Evolutionary conservation across 129 eudicot genomes (phyloP).

Genomic region (Flaveria robusta): DNA sequence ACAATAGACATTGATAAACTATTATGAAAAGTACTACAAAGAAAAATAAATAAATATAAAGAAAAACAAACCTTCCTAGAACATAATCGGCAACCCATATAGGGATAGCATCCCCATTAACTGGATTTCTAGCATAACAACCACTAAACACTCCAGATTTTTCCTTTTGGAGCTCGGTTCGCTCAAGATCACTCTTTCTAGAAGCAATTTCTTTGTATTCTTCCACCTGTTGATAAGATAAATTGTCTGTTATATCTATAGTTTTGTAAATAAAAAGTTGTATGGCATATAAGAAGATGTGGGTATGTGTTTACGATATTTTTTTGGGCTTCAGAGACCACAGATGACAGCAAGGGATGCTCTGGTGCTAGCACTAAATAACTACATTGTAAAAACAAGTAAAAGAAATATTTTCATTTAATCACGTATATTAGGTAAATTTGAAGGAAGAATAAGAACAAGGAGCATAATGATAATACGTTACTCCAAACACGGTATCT

Average conservation of each 20-base stretch:
- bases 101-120: constrained; percentile 76
- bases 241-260: background rate
- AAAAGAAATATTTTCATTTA: constrained; percentile 20
- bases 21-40: background rate
- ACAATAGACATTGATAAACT: constrained; percentile 31
- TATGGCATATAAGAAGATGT: constrained; percentile 1
- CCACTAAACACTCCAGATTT: constrained; percentile 95
- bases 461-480: constrained; percentile 55
- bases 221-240: constrained; percentile 59
- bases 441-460: constrained; percentile 12
- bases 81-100: constrained; percentile 98
- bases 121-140: constrained; percentile 87
- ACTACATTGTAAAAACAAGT: constrained; percentile 46
- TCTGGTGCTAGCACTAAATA: constrained; percentile 97
- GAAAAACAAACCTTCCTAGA: constrained; percentile 71
- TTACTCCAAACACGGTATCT: constrained; percentile 94
- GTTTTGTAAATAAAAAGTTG: background rate
- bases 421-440: background rate
- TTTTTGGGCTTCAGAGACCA: constrained; percentile 64
- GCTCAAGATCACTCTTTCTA: constrained; percentile 91
- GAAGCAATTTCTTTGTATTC: constrained; percentile 82
- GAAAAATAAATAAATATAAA: constrained; percentile 7
- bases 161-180: constrained; percentile 96
- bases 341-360: constrained; percentile 65
- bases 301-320: constrained; percentile 48